phyloP scores from a whole-genome alignment of 805 yeast species.

The Candida ovalis region DNA sequence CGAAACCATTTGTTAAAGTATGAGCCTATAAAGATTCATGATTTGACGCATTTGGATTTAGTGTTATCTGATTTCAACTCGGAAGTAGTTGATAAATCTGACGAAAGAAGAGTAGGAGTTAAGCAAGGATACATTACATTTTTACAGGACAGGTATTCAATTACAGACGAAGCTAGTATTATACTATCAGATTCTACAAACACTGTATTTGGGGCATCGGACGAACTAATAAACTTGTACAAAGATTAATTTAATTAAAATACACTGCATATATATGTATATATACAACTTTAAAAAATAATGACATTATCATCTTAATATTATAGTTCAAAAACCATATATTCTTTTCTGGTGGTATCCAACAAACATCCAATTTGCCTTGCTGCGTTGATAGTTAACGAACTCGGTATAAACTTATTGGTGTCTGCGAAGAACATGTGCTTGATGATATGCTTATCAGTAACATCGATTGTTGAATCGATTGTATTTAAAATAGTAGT shows the following conservation, averaged over 20 bases:
- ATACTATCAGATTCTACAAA: constrained; percentile 4
- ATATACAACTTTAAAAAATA: background rate
- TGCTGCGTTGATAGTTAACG: constrained; percentile 31
- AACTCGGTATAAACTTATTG: constrained; percentile 26
- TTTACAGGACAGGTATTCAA: constrained; percentile 6
- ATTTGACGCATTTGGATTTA: background rate
- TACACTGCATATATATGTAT: background rate
- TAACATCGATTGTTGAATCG: constrained; percentile 3
- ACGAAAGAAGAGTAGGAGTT: background rate
- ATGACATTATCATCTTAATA: background rate
- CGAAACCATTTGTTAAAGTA: constrained; percentile 10
- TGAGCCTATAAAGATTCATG: constrained; percentile 16
- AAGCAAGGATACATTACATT: constrained; percentile 17
- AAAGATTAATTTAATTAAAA: background rate
- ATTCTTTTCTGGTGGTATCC: constrained; percentile 37
- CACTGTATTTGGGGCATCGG: constrained; percentile 9
- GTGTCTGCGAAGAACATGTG: constrained; percentile 4
- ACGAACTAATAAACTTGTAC: constrained; percentile 9
- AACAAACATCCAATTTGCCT: constrained; percentile 37
- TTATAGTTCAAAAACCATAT: constrained; percentile 31
- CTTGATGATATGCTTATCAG: constrained; percentile 7
- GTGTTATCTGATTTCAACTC: background rate
- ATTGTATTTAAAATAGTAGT: background rate
- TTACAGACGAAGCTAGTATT: constrained; percentile 16
- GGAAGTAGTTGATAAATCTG: background rate